Base-by-base conservation (phyloP, 2,329 filamentous ascomycete species). In the Paecilomyces sp. region DNA sequence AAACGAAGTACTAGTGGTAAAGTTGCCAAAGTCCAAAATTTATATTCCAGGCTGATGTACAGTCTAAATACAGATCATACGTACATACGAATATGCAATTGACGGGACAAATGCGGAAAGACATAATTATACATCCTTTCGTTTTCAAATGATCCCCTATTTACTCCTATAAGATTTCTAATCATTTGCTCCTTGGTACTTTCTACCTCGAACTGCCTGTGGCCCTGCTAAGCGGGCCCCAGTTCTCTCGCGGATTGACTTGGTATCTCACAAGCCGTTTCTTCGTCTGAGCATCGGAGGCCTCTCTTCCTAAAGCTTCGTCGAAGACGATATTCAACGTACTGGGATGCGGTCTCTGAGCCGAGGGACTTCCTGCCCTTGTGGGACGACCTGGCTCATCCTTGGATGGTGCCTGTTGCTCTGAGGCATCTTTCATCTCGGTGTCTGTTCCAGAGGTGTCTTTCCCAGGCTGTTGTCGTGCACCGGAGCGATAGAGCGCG, bases 181-280 rank as follows among this genome's bases (percentile, higher is more conserved):
- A 24, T 28, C 50, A 24, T 15, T 28, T 28, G 2, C 50, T 53
- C 22, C 25, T 28, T 28, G 6, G 6, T 28, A 28, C 25, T 25
- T 53, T 3, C 24, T 53, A 60, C 55, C 59, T 63, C 55, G 57
- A 56, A 22, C 62, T 60, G 2, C 66, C 66, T 24, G 67, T 64
- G 6, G 79, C 79, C 41, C 76, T 74, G 60, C 71, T 78, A 85
- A 96, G 86, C 1, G 94, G 94, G 0, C 94, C 94, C 94, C 94
- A 99, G 73, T 97, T 94, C 69, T 91, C 88, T 61, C 88, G 81
- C 54, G 94, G 94, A 71, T 97, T 97, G 62, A 88, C 78, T 78
- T 96, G 94, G 74, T 97, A 99, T 63, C 93, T 82, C 58, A 95
- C 86, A 54, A 95, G 81, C 64, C 87, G 88, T 71, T 85, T 88